These are phyloP conservation scores for Aspergillus thermomutatus DNA, from an alignment of 2,329 filamentous ascomycete genomes.

Conservation along the genomic window DNA sequence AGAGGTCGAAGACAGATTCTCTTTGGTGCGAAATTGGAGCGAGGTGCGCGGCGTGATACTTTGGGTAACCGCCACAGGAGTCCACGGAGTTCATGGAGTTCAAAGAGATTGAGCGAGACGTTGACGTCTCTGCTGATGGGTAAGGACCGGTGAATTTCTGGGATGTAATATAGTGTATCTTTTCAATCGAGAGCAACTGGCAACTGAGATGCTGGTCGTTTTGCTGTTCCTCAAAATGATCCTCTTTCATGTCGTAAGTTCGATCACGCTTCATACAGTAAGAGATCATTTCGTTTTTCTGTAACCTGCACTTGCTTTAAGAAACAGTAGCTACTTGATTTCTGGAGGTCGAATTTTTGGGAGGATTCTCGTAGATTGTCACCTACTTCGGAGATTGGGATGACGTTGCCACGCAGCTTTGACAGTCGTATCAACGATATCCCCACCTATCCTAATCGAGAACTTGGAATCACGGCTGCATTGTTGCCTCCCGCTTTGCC, in stretches of 20 bases:
- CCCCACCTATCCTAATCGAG: constrained; percentile 4
- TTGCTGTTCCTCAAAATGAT: neutral
- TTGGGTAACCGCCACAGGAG: constrained; percentile 33
- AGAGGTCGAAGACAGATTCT: constrained; percentile 28
- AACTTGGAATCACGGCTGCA: neutral
- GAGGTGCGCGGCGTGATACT: constrained; percentile 32
- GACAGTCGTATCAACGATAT: neutral
- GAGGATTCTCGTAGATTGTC: neutral
- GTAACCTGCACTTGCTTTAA: neutral
- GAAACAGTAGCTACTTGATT: neutral
- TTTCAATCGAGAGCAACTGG: neutral
- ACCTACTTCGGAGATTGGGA: constrained; percentile 4
- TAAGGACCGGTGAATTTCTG: constrained; percentile 25
- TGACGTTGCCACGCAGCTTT: constrained; percentile 20
- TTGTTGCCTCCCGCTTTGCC: constrained; percentile 5
- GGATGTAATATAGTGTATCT: constrained; percentile 21
- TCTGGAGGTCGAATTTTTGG: neutral
- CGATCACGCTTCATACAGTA: neutral
- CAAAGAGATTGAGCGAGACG: constrained; percentile 23
- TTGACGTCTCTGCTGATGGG: constrained; percentile 30
- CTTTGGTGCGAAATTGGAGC: constrained; percentile 22
- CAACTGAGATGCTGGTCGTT: neutral
- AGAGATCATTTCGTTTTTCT: neutral
- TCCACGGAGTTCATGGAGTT: constrained; percentile 42
- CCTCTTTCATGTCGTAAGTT: neutral